Evolutionary conservation across 768 basidiomycete genomes (phyloP).

Genomic region (Russula foetens): DNA sequence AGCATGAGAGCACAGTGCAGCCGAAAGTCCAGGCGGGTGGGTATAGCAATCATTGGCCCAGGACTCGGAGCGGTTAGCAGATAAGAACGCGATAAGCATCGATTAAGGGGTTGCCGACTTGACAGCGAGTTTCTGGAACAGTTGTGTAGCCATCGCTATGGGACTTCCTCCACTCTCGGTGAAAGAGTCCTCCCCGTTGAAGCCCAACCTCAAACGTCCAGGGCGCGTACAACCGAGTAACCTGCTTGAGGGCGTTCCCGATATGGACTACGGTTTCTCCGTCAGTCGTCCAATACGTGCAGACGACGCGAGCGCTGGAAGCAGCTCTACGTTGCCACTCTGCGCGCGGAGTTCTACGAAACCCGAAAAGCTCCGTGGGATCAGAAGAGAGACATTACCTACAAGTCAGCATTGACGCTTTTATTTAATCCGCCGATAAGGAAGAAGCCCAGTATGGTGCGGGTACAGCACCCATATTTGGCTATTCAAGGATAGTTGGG

Average conservation of each 20-base stretch:
- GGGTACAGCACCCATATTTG: constrained; percentile 1
- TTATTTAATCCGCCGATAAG: constrained; percentile 1
- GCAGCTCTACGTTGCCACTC: constrained; percentile 6
- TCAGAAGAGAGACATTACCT: constrained; percentile 16
- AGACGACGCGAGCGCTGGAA: constrained; percentile 10
- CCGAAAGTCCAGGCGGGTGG: background rate
- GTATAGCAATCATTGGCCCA: background rate
- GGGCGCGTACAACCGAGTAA: constrained; percentile 4
- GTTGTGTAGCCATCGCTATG: background rate
- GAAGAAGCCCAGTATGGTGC: background rate
- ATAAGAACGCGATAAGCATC: background rate
- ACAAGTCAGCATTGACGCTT: constrained; percentile 8
- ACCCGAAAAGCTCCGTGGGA: constrained; percentile 18
- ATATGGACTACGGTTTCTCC: constrained; percentile 10
- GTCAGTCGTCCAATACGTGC: background rate
- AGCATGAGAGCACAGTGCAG: background rate
- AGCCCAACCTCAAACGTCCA: constrained; percentile 14
- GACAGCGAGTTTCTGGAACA: constrained; percentile 5
- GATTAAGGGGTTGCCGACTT: background rate
- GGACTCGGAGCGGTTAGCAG: constrained; percentile 5
- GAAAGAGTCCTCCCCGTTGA: constrained; percentile 14
- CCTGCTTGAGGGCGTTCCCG: constrained; percentile 5
- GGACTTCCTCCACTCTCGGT: constrained; percentile 2
- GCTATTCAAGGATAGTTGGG: background rate
- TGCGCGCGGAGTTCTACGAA: constrained; percentile 11